phyloP scores from a whole-genome alignment of 2,329 filamentous ascomycete genomes.

The Raffaelea deltoideospora region DNA sequence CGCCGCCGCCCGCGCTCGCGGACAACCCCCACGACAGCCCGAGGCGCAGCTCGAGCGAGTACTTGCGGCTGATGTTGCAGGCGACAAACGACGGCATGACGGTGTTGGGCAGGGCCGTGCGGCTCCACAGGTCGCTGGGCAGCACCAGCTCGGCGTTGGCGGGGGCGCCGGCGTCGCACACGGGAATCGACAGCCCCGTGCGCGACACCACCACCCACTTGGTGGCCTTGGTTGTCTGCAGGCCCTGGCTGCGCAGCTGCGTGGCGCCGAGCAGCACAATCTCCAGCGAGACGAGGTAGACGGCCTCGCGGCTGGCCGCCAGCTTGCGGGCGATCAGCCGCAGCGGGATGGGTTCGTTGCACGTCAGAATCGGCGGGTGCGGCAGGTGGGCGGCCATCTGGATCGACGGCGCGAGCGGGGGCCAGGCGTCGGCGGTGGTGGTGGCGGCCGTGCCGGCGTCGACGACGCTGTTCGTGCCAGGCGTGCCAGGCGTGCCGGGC shows the following conservation, averaged over 20 bases:
- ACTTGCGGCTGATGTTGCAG: slow-evolving; percentile 71
- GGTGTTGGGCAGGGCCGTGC: slow-evolving; percentile 61
- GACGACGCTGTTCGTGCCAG: too few species aligned
- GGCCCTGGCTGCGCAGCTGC: slow-evolving; percentile 61
- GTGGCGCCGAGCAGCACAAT: slow-evolving; percentile 72
- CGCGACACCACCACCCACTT: slow-evolving; percentile 64
- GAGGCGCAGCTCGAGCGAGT: slow-evolving; percentile 70
- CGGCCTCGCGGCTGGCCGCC: slow-evolving; percentile 48
- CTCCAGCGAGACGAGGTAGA: slow-evolving; percentile 67
- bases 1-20: slow-evolving; percentile 12
- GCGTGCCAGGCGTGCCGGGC: too few species aligned
- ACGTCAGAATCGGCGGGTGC: slow-evolving; percentile 75
- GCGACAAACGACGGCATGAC: slow-evolving; percentile 76
- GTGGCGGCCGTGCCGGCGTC: too few species aligned
- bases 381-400: slow-evolving; percentile 67
- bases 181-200: slow-evolving; percentile 54
- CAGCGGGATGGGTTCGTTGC: slow-evolving; percentile 72
- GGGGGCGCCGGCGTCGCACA: slow-evolving; percentile 44
- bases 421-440: too few species aligned
- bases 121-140: slow-evolving; percentile 58
- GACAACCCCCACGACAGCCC: slow-evolving; percentile 60
- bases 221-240: slow-evolving; percentile 52
- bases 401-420: too few species aligned
- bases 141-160: slow-evolving; percentile 54
- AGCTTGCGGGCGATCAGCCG: slow-evolving; percentile 67